These are phyloP conservation scores for Tylopilus sp. DNA, from an alignment of 768 basidiomycete genomes.

Conservation along the genomic window DNA sequence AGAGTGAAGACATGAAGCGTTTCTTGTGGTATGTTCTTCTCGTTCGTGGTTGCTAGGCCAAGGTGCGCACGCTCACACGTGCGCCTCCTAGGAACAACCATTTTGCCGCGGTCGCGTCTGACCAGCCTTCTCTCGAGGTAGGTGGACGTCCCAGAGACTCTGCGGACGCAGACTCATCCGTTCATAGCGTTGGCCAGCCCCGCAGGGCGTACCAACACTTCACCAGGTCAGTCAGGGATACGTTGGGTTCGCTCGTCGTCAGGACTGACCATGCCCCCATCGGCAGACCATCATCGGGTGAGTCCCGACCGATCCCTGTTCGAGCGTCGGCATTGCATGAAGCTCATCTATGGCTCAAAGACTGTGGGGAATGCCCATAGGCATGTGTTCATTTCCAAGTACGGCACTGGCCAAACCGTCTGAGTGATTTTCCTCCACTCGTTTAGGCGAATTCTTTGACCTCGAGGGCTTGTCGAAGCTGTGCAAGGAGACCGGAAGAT, in stretches of 20 bases:
- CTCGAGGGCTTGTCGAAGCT: conserved; percentile 56
- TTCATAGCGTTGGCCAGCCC: conserved; percentile 52
- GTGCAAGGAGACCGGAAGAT: conserved; percentile 56
- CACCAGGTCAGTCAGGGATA: conserved; percentile 46
- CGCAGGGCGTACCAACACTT: conserved; percentile 40
- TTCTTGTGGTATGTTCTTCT: conserved; percentile 56
- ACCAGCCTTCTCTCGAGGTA: conserved; percentile 65
- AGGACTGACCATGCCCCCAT: background rate
- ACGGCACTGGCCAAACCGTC: background rate
- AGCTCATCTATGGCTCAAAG: conserved; percentile 23
- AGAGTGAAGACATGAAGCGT: conserved; percentile 65
- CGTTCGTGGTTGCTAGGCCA: background rate
- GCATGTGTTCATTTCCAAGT: conserved; percentile 28
- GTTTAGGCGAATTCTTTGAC: conserved; percentile 66
- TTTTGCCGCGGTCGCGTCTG: conserved; percentile 66
- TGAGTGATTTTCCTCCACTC: background rate
- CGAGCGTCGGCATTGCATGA: background rate
- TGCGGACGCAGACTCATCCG: background rate
- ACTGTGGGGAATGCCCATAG: conserved; percentile 73
- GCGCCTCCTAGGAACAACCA: conserved; percentile 62
- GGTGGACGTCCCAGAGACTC: background rate
- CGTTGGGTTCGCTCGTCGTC: background rate
- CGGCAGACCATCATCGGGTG: conserved; percentile 57
- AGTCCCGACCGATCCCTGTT: conserved; percentile 18
- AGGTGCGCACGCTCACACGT: background rate